Evolutionary conservation across 768 basidiomycete genomes (phyloP), one percentile per base, ranked within the genome.

Genomic region (Auriscalpium orientale): DNA sequence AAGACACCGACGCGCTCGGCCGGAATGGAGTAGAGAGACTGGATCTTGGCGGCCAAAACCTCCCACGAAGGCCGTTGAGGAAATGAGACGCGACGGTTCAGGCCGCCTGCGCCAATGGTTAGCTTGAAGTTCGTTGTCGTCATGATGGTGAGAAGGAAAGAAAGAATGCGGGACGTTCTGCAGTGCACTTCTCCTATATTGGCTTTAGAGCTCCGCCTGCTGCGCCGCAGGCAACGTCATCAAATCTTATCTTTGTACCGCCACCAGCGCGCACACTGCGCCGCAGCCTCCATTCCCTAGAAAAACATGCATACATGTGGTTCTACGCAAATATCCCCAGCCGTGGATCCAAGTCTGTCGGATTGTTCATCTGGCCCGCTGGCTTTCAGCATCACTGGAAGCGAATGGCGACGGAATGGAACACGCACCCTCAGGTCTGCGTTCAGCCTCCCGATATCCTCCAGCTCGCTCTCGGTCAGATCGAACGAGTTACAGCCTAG

Each of bases 311-410:
- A 43, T 3, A 2, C 40, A 43, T 43, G 15, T 8, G 21, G 35
- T 34, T 58, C 78, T 71, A 90, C 33, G 85, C 87, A 66, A 89
- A 91, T 62, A 91, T 87, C 8, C 72, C 79, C 56, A 89, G 65
- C 37, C 81, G 77, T 53, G 79, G 72, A 61, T 89, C 84, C 43
- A 89, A 84, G 20, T 80, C 80, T 38, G 68, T 78, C 8, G 89
- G 89, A 68, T 91, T 72, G 69, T 89, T 89, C 65, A 88, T 64
- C 86, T 88, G 58, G 16, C 54, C 35, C 46, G 22, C 2, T 44
- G 34, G 54, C 47, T 34, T 8, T 56, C 56, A 52, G 65, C 56
- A 63, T 22, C 46, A 47, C 16, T 46, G 1, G 16, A 35, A 35
- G 20, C 35, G 10, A n/a, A 13, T 8, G 28, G 54, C 33, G 52